Base-by-base conservation (phyloP, 768 basidiomycete species). In the Boletus tylopilopsis region DNA sequence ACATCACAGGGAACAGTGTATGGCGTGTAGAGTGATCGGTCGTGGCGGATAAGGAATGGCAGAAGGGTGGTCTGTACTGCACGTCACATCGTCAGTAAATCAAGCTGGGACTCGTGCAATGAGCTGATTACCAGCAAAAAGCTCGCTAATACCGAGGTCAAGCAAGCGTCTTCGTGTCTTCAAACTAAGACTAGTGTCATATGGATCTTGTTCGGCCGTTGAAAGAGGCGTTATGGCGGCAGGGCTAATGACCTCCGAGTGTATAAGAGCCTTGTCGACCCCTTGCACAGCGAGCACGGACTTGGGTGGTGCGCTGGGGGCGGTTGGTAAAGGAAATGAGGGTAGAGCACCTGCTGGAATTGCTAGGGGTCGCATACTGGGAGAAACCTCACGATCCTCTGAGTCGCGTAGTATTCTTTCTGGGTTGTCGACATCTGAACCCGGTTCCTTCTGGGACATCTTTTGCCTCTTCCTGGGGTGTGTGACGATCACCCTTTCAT, bases 41-140 rank as follows among this genome's bases (percentile, higher is more conserved):
- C 62, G 41, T 71, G 43, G 15, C 77, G 74, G 13, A 94, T 76
- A 0, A 98, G 74, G 61, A 92, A 82, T 1, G 95, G 94, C 0
- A 98, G 69, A 12, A 97, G 78, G 16, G 78, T 79, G 1, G 90
- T 92, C 75, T 99, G 96, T 2, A 98, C 96, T 94, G 58, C 37
- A 62, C 19, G 5, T 22, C 18, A 56, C 23, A 39, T 29, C 33
- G 33, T 70, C 27, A 68, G 58, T 5, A 42, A 22, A 24, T 30
- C 34, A 37, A 21, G 24, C 22, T 19, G 42, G 30, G 24, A 21
- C 10, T 25, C 35, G 42, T 40, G 42, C 19, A 42, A 45, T 27
- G 24, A 21, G 40, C 67, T 19, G 33, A 81, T 54, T 57, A 91
- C 93, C 93, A 46, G 93, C 91, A 67, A 97, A 96, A 49, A 95